A percentile compares a stretch with the other conserved stretches of the same genome.
phyloP scores from a whole-genome alignment of 352 stramenopile species.

The Phytophthora megakarya region DNA sequence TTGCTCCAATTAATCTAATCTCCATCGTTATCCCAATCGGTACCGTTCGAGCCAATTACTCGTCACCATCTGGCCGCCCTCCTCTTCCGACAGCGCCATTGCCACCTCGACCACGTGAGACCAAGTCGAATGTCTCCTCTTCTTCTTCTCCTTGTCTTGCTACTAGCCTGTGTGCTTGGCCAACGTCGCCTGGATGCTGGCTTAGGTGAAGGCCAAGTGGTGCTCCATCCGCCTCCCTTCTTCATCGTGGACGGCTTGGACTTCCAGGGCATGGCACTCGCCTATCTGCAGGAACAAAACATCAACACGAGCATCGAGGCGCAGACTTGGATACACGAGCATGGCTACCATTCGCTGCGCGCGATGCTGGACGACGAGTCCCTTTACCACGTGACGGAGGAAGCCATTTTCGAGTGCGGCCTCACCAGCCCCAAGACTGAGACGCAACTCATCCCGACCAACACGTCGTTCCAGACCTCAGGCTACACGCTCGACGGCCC shows the following conservation, averaged over 20 bases:
- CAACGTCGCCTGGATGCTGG: constrained; percentile 22
- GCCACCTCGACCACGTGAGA: constrained; percentile 7
- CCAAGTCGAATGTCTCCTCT: constrained; percentile 3
- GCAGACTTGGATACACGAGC: constrained; percentile 42
- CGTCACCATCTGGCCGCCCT: constrained; percentile 6
- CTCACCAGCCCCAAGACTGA: constrained; percentile 51
- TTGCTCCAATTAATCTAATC: constrained; percentile 11
- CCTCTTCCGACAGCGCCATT: constrained; percentile 17
- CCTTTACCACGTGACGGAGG: constrained; percentile 54
- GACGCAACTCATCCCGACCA: constrained; percentile 52
- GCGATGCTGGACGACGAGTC: constrained; percentile 61
- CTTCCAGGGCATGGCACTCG: constrained; percentile 48
- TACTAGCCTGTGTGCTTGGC: constrained; percentile 4
- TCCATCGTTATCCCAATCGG: constrained; percentile 20
- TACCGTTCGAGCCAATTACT: constrained; percentile 27
- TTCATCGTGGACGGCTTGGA: constrained; percentile 59
- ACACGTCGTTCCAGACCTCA: constrained; percentile 46
- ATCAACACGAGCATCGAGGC: constrained; percentile 53
- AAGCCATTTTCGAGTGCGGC: constrained; percentile 59
- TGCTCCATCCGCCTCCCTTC: constrained; percentile 52
- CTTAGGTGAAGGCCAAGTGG: constrained; percentile 51
- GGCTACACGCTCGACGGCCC: constrained; percentile 65
- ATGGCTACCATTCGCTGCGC: constrained; percentile 51
- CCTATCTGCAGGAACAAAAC: constrained; percentile 58
- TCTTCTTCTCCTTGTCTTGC: constrained; percentile 10